A percentile compares a stretch with the other conserved stretches of the same genome.
These are phyloP conservation scores for Podila minutissima DNA, from an alignment of 192 early-diverging fungal genomes.

Conservation along the genomic window DNA sequence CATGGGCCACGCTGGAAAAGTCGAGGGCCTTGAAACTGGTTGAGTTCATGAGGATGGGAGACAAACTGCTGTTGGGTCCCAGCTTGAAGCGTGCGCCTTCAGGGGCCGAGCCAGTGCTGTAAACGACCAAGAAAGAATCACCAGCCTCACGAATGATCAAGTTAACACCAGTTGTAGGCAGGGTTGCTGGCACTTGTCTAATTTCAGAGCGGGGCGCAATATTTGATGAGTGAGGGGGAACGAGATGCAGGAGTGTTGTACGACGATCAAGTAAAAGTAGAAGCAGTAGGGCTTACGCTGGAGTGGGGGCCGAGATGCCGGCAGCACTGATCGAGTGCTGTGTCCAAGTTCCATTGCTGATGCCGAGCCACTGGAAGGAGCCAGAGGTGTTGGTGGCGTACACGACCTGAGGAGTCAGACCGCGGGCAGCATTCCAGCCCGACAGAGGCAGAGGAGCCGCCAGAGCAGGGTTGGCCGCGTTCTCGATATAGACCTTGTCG, in stretches of 20 bases:
- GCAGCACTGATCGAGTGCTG: slow-evolving; percentile 9
- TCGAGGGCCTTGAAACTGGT: slow-evolving; percentile 3
- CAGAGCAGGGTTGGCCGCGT: slow-evolving; percentile 8
- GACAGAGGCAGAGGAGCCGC: slow-evolving; percentile 7
- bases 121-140: slow-evolving; percentile 23
- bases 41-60: not conserved
- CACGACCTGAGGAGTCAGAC: slow-evolving; percentile 8
- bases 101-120: slow-evolving; percentile 4
- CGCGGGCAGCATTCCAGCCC: slow-evolving; percentile 12
- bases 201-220: not conserved
- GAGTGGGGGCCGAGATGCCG: slow-evolving; percentile 8
- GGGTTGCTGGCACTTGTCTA: slow-evolving; percentile 24
- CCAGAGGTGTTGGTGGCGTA: slow-evolving; percentile 9
- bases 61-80: not conserved
- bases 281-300: slow-evolving; percentile 20
- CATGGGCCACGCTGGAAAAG: slow-evolving; percentile 15
- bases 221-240: too few relatives aligned
- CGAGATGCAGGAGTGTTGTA: not conserved
- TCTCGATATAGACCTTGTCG: slow-evolving; percentile 33
- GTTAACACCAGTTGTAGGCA: slow-evolving; percentile 11
- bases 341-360: slow-evolving; percentile 24
- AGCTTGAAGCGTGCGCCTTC: slow-evolving; percentile 25
- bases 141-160: slow-evolving; percentile 14
- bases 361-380: slow-evolving; percentile 42
- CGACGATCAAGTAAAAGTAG: not conserved